Percentiles rank a stretch among this genome's conserved stretches.
Conservation (phyloP, 345 rosid species). For the Corymbia maculata region DNA sequence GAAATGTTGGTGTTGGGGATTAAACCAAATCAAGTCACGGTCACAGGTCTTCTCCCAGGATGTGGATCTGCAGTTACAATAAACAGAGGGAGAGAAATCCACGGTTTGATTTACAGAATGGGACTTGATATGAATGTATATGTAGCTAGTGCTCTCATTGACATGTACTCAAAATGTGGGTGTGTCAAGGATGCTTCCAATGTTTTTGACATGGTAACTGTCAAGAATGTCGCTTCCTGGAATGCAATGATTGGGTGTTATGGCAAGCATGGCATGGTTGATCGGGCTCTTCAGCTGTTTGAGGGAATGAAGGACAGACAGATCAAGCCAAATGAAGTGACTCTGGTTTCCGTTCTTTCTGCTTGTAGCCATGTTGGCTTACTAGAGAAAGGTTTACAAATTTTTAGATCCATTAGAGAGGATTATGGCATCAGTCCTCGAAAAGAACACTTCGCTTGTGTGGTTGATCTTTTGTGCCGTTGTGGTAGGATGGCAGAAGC, state of each 20-base stretch:
- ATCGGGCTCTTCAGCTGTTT: constrained; percentile 21
- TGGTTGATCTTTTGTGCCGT: constrained; percentile 50
- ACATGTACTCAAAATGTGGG: constrained; percentile 62
- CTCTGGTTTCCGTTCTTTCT: constrained; percentile 31
- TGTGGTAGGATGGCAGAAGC: constrained; percentile 40
- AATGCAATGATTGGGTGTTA: constrained; percentile 45
- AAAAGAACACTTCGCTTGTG: constrained; percentile 41
- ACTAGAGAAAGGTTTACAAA: constrained; percentile 30
- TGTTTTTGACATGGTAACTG: constrained; percentile 13
- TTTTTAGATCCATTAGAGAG: constrained; percentile 29
- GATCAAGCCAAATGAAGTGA: constrained; percentile 16
- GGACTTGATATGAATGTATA: constrained; percentile 24
- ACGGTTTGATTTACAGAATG: constrained; percentile 28
- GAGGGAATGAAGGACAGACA: constrained; percentile 32
- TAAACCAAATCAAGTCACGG: constrained; percentile 27
- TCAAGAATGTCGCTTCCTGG: constrained; percentile 37
- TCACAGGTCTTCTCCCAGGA: constrained; percentile 42
- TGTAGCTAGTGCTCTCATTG: constrained; percentile 42
- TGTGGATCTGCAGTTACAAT: constrained; percentile 28
- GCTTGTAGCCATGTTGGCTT: constrained; percentile 47
- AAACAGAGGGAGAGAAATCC: constrained; percentile 31
- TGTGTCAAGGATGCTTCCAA: constrained; percentile 23
- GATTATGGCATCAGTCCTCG: constrained; percentile 6
- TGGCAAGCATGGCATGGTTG: constrained; percentile 42
- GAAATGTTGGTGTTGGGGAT: constrained; percentile 19